Evolutionary conservation across 2,329 filamentous ascomycete species (phyloP), one percentile per base, ranked within the genome.

Genomic region (Diaporthe amygdali): DNA sequence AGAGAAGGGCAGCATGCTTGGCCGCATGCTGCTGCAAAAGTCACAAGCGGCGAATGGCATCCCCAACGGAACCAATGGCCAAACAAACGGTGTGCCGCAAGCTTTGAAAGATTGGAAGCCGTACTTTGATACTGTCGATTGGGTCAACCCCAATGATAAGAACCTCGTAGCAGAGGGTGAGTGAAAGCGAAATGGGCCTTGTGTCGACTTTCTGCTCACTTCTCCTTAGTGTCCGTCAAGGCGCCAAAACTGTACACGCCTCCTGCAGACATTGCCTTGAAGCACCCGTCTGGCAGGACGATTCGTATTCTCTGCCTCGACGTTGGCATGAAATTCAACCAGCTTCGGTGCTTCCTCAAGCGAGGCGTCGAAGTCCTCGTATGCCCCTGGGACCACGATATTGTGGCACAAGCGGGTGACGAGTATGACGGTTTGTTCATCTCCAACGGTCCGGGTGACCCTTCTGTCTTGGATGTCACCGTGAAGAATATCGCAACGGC

Each of bases 301-400:
- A 88, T 98, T 71, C 94, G 95, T 79, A 92, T 99, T 73, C 87
- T 98, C 64, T 97, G 95, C 81, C 90, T 99, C 76, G 96, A 99
- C 84, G 96, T 99, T 76, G 96, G 96, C 81, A 92, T 98, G 87
- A 99, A 99, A 85, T 98, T 94, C 85, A 99, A 98, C 85, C 96
- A 99, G 85, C 88, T 99, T 77, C 90, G 96, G 76, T 99, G 96
- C 85, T 91, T 99, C 78, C 87, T 99, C 72, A 92, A 91, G 78
- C 91, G 96, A 76, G 96, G 96, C 69, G 93, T 98, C 69, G 96
- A 99, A 81, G 95, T 98, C 63, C 85, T 97, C 75, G 94, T 98
- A 70, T 95, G 96, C 74, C 96, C 96, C 12, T 99, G 96, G 95
- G 92, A 99, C 84, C 95, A 98, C 79, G 93, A 98, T 81, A 95